These are phyloP conservation scores for Chlorella variabilis DNA, from an alignment of 163 green algal genomes.

Conservation along the genomic window DNA sequence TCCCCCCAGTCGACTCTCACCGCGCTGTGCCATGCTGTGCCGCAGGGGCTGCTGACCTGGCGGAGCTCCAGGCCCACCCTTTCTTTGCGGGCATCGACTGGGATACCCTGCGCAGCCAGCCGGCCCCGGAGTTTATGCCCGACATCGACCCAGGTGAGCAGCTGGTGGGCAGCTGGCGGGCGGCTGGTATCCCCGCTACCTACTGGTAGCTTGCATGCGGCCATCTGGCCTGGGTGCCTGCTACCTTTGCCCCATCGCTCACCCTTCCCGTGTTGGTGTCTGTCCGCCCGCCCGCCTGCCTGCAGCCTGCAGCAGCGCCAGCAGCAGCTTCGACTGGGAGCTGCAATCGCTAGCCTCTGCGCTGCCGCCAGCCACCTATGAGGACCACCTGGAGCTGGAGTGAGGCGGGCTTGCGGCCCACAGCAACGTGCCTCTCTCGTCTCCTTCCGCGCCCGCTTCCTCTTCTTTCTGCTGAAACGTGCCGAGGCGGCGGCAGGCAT, in stretches of 20 bases:
- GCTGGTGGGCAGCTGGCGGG: no score
- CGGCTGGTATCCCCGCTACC: no score
- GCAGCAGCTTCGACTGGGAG: conserved; percentile 56
- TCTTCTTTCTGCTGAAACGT: no score
- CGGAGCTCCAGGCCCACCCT: conserved; percentile 71
- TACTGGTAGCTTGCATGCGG: no score
- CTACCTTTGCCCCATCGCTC: no score
- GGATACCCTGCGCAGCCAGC: conserved; percentile 64
- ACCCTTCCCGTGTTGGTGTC: no score
- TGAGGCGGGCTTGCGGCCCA: background rate
- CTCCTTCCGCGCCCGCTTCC: background rate
- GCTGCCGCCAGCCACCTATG: background rate
- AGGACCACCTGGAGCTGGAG: background rate
- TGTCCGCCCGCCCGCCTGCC: background rate
- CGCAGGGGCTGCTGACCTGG: conserved; percentile 57
- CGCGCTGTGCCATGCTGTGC: background rate
- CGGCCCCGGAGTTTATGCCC: conserved; percentile 70
- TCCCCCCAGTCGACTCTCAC: no score
- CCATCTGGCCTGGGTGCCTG: no score
- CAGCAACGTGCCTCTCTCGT: background rate
- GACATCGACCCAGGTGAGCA: conserved; percentile 67
- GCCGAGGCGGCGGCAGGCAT: no score
- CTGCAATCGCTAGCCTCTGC: conserved; percentile 36
- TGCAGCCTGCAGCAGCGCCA: conserved; percentile 28
- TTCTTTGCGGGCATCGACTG: conserved; percentile 91